Conservation (phyloP, 305 asterid species). For the Solanum aculeatissimum region DNA sequence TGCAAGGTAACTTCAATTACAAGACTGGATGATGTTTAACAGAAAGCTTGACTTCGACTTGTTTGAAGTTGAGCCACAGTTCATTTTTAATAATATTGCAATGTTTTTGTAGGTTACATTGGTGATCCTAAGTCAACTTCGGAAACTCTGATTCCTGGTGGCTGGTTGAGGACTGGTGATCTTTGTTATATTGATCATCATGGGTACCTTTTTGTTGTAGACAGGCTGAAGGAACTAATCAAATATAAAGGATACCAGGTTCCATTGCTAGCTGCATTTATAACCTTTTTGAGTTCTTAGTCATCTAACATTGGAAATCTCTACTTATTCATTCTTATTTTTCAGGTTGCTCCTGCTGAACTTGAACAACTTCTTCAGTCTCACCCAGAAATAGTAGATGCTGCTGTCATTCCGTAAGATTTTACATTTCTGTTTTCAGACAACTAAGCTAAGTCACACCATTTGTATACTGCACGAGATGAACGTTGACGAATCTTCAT, state of each 20-base stretch:
- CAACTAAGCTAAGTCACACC: not conserved
- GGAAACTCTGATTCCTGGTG: slow-evolving; percentile 16
- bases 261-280: not conserved
- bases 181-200: slow-evolving; percentile 31
- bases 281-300: not conserved
- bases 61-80: not conserved
- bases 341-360: slow-evolving; percentile 54
- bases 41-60: not conserved
- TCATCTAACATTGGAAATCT: not conserved
- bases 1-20: slow-evolving; percentile 32
- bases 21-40: not conserved
- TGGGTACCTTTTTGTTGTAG: slow-evolving; percentile 39
- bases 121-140: slow-evolving; percentile 24
- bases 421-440: not conserved
- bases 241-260: slow-evolving; percentile 64
- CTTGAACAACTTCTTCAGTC: slow-evolving; percentile 43
- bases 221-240: slow-evolving; percentile 45
- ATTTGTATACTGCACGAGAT: not conserved
- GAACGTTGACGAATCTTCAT: not conserved
- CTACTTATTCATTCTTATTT: not conserved
- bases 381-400: slow-evolving; percentile 43
- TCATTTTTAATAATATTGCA: not conserved
- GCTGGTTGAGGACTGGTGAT: slow-evolving; percentile 52
- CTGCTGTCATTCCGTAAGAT: slow-evolving; percentile 48
- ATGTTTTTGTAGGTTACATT: slow-evolving; percentile 25